phyloP scores from a whole-genome alignment of 371 early-diverging fungal species.

The Polyrhizophydium stewartii region DNA sequence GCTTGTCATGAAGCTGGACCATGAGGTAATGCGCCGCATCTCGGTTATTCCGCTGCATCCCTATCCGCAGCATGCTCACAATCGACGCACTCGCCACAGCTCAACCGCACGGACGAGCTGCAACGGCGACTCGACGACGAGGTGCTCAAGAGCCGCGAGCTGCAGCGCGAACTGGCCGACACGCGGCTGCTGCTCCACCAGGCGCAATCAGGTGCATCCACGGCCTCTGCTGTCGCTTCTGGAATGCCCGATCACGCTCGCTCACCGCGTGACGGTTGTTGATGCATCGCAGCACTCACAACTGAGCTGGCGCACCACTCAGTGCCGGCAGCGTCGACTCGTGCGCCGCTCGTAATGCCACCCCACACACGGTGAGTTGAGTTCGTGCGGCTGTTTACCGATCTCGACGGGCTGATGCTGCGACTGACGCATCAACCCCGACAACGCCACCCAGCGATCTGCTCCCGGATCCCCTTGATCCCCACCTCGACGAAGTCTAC shows the following conservation, averaged over 20 bases:
- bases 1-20: slow-evolving; percentile 36
- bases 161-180: slow-evolving; percentile 35
- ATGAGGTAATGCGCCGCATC: slow-evolving; percentile 22
- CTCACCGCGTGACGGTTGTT: not conserved
- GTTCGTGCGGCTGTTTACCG: too few relatives aligned
- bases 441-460: slow-evolving; percentile 1
- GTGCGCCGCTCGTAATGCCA: too few relatives aligned
- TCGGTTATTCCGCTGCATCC: too few relatives aligned
- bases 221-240: not conserved
- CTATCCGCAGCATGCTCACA: not conserved
- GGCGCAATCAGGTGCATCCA: slow-evolving; percentile 17
- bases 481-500: not conserved
- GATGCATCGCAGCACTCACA: slow-evolving; percentile 1
- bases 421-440: not conserved
- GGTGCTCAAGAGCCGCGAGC: slow-evolving; percentile 30
- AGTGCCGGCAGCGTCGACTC: too few relatives aligned
- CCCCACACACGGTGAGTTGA: too few relatives aligned
- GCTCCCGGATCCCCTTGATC: slow-evolving; percentile 3
- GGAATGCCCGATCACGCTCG: not conserved
- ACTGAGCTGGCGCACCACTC: slow-evolving; percentile 6
- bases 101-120: slow-evolving; percentile 34
- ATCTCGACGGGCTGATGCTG: too few relatives aligned
- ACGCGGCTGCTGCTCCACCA: slow-evolving; percentile 30
- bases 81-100: slow-evolving; percentile 11
- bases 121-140: slow-evolving; percentile 28